Percentiles rank a stretch among this genome's conserved stretches.
phyloP scores from a whole-genome alignment of 257 asterid genomes.

The Solanum megistacrolobum region DNA sequence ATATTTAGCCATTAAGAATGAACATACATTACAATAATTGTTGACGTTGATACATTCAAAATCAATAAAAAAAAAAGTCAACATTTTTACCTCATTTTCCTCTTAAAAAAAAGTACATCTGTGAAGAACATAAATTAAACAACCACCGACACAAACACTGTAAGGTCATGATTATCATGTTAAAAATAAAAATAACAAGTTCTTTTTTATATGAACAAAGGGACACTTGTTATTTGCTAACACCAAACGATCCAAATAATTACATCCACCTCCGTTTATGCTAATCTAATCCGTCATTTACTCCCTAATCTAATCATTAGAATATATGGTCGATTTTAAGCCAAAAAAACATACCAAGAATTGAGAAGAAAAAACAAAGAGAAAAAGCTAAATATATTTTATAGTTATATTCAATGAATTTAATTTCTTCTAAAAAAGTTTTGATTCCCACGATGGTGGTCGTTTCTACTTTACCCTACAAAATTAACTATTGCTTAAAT shows the following conservation, averaged over 20 bases:
- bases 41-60: not conserved
- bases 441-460: not conserved
- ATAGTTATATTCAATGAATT: not conserved
- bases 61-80: not conserved
- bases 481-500: not conserved
- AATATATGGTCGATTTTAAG: not conserved
- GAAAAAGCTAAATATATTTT: not conserved
- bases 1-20: not conserved
- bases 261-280: not conserved
- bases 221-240: not conserved
- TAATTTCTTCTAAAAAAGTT: not conserved
- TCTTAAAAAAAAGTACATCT: not conserved
- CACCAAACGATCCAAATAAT: not conserved
- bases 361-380: not conserved
- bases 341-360: not conserved
- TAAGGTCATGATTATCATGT: not conserved
- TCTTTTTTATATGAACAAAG: not conserved
- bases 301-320: not conserved
- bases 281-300: not conserved
- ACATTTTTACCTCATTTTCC: not conserved
- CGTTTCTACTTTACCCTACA: conserved; percentile 14
- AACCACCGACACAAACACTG: conserved; percentile 12
- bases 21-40: not conserved
- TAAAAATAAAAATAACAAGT: not conserved
- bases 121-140: not conserved